Evolutionary conservation across 2,329 filamentous ascomycete species (phyloP), one percentile per base, ranked within the genome.

Genomic region (Waltergamsia citrina): DNA sequence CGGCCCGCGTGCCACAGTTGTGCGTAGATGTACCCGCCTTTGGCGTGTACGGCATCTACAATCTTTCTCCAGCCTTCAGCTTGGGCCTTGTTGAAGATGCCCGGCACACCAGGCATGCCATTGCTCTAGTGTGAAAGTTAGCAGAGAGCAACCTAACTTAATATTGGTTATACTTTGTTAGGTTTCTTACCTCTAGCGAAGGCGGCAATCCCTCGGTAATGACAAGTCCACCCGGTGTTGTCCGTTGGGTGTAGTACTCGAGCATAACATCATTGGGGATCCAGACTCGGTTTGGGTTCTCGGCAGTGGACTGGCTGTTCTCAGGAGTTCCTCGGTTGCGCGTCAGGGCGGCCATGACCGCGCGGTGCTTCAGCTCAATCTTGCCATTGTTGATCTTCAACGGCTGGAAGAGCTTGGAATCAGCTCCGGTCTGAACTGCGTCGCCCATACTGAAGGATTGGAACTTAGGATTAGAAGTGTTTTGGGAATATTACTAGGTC

Each of bases 31-130:
- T 63, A 70, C 25, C 63, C 65, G 27, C 73, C 73, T 42, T 74
- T 71, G 19, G 62, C 62, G 53, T 83, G 79, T 2, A 83, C 75
- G 2, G 67, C 71, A 31, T 73, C 65, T 2, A 71, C 74, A 19
- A 82, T 57, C 36, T 62, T 57, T 11, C 64, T 69, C 78, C 78
- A 83, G 0, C 62, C 69, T 1, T 61, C 60, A 29, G 72, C 60
- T 42, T 80, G 75, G 16, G 57, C 62, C 2, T 62, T 50, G 27
- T 52, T 67, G 43, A 63, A 78, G 44, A 82, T 70, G 2, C 74
- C 75, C 0, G 78, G 76, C 0, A 67, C 65, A 35, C 73, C 68
- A 25, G 55, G 45, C 42, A 52, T 54, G 5, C 46, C 52, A 20
- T 53, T 54, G 1, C 51, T 48, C 48, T 52, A 7, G 3, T 38